These are phyloP conservation scores for Debaryomycetaceae sp. DNA, from an alignment of 1,139 yeast species.

Conservation along the genomic window DNA sequence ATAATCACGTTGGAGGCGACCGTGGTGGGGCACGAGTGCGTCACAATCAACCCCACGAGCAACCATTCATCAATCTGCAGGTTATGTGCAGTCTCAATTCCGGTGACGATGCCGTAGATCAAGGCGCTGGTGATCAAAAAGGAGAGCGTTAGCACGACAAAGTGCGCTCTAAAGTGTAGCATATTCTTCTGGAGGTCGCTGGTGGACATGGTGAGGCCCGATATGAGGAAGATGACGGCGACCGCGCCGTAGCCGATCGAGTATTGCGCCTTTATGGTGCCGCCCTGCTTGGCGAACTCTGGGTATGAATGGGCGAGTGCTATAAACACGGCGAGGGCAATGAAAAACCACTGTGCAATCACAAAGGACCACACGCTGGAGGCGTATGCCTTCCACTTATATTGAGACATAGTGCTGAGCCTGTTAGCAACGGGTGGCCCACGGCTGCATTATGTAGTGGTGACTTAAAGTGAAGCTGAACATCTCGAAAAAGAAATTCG, in stretches of 20 bases:
- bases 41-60: slow-evolving; percentile 72
- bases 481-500: too few relatives aligned
- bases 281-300: slow-evolving; percentile 77
- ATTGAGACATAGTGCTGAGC: too few relatives aligned
- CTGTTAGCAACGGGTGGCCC: too few relatives aligned
- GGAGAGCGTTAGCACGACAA: slow-evolving; percentile 61
- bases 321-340: slow-evolving; percentile 64
- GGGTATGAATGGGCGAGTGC: slow-evolving; percentile 78
- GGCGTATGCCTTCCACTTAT: background rate
- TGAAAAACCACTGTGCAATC: slow-evolving; percentile 66
- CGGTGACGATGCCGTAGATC: slow-evolving; percentile 70
- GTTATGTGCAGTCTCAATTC: slow-evolving; percentile 57
- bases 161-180: slow-evolving; percentile 77
- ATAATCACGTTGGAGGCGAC: slow-evolving; percentile 87
- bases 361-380: slow-evolving; percentile 21
- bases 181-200: slow-evolving; percentile 54
- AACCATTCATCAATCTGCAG: slow-evolving; percentile 64
- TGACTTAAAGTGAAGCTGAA: background rate
- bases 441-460: too few relatives aligned
- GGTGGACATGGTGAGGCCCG: slow-evolving; percentile 76
- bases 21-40: slow-evolving; percentile 87
- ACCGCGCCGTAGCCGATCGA: slow-evolving; percentile 83
- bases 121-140: slow-evolving; percentile 74
- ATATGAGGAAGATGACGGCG: slow-evolving; percentile 74
- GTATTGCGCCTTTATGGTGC: slow-evolving; percentile 69